These are phyloP conservation scores for Magnaporthiopsis poae DNA, from an alignment of 2,329 filamentous ascomycete species.

Conservation along the genomic window DNA sequence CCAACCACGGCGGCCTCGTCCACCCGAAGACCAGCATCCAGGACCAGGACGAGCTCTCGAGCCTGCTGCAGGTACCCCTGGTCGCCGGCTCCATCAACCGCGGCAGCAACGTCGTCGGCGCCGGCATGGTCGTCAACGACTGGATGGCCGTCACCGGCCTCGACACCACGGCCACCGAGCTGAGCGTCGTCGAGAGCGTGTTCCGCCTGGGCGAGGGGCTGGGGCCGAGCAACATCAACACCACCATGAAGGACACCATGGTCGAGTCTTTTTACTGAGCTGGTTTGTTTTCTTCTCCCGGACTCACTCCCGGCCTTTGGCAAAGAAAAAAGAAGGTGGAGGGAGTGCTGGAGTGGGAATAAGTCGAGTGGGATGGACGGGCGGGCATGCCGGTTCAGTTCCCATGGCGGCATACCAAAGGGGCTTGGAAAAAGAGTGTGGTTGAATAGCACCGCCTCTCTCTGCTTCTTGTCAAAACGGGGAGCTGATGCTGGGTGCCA, in stretches of 20 bases:
- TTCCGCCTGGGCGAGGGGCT: conserved; percentile 86
- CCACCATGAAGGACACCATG: conserved; percentile 89
- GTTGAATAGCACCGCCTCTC: not conserved
- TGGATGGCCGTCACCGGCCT: conserved; percentile 91
- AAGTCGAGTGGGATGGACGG: too few relatives aligned
- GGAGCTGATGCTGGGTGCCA: not conserved
- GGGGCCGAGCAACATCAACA: conserved; percentile 68
- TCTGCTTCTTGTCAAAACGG: not conserved
- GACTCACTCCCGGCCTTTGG: too few relatives aligned
- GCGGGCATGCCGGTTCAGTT: too few relatives aligned
- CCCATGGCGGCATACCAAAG: not conserved
- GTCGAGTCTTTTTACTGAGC: conserved; percentile 94
- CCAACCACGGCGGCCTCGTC: conserved; percentile 91
- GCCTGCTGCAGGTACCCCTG: conserved; percentile 85
- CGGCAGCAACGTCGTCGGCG: conserved; percentile 87
- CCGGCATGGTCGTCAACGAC: conserved; percentile 93
- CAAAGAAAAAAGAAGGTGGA: not conserved
- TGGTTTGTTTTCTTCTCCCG: too few relatives aligned
- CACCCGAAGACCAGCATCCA: conserved; percentile 95
- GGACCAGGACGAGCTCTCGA: conserved; percentile 94
- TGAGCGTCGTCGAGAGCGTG: conserved; percentile 91
- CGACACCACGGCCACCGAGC: conserved; percentile 92
- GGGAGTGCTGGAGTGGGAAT: not conserved
- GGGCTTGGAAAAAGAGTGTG: not conserved
- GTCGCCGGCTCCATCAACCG: conserved; percentile 91